Conservation (phyloP, 1,139 yeast genomes). For the Kodamaea ohmeri region DNA sequence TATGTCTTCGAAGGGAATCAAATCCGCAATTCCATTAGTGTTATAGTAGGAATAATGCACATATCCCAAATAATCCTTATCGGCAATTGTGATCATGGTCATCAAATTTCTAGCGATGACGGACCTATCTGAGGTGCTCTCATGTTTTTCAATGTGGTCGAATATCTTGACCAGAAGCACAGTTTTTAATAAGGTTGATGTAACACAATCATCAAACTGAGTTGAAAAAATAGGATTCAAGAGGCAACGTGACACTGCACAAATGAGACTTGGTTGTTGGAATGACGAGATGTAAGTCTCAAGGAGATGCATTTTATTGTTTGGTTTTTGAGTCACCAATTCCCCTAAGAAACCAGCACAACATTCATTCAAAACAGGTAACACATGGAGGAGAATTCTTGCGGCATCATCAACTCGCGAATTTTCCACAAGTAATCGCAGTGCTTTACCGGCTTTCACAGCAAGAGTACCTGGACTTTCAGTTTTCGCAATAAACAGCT, state of each 20-base stretch:
- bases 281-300: background rate
- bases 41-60: slow-evolving; percentile 23
- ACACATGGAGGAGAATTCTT: background rate
- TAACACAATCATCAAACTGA: slow-evolving; percentile 7
- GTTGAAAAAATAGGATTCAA: slow-evolving; percentile 7
- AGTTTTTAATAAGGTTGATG: slow-evolving; percentile 5
- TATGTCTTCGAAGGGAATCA: slow-evolving; percentile 11
- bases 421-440: slow-evolving; percentile 13
- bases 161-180: slow-evolving; percentile 8
- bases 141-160: slow-evolving; percentile 11
- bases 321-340: background rate
- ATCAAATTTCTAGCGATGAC: slow-evolving; percentile 17
- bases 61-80: slow-evolving; percentile 13
- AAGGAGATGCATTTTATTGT: background rate
- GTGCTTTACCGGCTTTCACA: slow-evolving; percentile 21
- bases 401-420: background rate
- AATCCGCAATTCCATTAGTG: slow-evolving; percentile 20
- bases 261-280: slow-evolving; percentile 14
- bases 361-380: background rate
- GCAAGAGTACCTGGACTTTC: slow-evolving; percentile 16
- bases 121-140: slow-evolving; percentile 12
- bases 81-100: slow-evolving; percentile 13
- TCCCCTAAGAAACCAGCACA: background rate
- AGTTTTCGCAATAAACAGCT: slow-evolving; percentile 18
- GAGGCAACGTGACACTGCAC: slow-evolving; percentile 15